Evolutionary conservation across 441 rosid genomes (phyloP).

Genomic region (Populus hybrid): DNA sequence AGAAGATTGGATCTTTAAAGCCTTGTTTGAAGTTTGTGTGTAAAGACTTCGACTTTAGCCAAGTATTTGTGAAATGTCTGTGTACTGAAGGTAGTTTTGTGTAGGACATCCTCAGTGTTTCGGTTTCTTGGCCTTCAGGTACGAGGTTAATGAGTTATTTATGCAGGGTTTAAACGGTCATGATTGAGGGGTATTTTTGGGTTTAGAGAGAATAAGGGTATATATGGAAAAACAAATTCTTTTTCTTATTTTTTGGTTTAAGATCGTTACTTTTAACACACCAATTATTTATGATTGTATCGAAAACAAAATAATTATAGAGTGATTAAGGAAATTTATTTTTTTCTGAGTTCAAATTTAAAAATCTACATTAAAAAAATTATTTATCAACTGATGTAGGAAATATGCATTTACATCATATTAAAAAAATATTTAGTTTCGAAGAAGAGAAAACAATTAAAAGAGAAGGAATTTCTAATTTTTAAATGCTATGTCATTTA

Average conservation of each 20-base stretch:
- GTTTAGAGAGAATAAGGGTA: background rate
- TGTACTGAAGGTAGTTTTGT: background rate
- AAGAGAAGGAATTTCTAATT: no score
- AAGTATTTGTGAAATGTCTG: background rate
- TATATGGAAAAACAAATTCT: no score
- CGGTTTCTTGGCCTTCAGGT: background rate
- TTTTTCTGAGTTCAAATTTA: background rate
- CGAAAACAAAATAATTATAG: background rate
- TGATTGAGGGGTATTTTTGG: background rate
- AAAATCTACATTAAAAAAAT: no score
- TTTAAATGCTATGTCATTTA: no score
- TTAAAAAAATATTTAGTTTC: no score
- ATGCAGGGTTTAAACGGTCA: background rate
- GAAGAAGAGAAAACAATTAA: no score
- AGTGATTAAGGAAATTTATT: background rate
- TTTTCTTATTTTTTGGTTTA: background rate
- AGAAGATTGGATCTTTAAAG: background rate
- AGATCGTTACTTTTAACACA: background rate
- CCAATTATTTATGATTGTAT: background rate
- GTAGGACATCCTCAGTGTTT: background rate
- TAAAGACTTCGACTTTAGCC: background rate
- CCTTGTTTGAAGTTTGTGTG: conserved; percentile 1
- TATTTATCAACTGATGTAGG: background rate
- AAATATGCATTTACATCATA: background rate
- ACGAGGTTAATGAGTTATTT: background rate